phyloP scores from a whole-genome alignment of 192 early-diverging fungal genomes.

The Podila minutissima region DNA sequence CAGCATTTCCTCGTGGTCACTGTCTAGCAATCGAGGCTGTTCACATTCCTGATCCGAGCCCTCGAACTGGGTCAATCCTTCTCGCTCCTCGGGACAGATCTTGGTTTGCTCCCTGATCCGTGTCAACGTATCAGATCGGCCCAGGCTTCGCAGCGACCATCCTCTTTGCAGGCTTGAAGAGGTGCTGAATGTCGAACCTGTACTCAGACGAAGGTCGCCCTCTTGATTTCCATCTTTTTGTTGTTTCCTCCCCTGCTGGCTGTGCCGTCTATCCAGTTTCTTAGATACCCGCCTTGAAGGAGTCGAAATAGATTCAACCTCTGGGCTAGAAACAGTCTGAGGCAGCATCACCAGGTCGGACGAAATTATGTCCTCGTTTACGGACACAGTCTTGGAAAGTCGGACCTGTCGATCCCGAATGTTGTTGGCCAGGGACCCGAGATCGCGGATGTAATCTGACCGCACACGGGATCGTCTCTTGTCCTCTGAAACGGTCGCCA shows the following conservation, averaged over 20 bases:
- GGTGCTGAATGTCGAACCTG: neutral
- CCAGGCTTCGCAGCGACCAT: conserved; percentile 18
- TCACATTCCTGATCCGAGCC: neutral
- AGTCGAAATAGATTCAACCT: too few species aligned
- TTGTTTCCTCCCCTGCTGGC: too few species aligned
- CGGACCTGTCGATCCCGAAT: neutral
- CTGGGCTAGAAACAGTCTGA: too few species aligned
- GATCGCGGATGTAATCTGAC: conserved; percentile 34
- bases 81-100: conserved; percentile 19
- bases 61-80: conserved; percentile 7
- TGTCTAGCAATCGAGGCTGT: neutral
- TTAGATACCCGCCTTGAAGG: too few species aligned
- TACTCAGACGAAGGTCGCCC: too few species aligned
- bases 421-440: conserved; percentile 15
- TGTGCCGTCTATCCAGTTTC: too few species aligned
- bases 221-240: too few species aligned
- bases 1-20: neutral
- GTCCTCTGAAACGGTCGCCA: neutral
- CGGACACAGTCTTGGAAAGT: neutral
- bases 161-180: conserved; percentile 7
- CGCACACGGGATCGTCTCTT: neutral
- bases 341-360: too few species aligned
- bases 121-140: conserved; percentile 10
- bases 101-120: conserved; percentile 4
- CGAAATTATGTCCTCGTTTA: neutral